Evolutionary conservation across 2,329 filamentous ascomycete genomes (phyloP).

Genomic region (Aspergillus glaucus): DNA sequence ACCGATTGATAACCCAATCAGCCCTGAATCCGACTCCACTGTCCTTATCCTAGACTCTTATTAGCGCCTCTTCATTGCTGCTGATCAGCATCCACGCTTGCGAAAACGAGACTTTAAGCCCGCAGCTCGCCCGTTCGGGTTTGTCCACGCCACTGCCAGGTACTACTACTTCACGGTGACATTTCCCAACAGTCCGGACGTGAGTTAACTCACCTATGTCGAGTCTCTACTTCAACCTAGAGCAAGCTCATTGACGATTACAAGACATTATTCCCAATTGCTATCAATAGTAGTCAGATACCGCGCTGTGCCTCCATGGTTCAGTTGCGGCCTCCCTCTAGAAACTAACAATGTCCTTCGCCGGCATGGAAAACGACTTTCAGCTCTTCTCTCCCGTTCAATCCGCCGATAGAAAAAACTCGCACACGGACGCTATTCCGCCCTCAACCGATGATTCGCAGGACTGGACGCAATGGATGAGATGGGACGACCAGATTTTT

Average conservation of each 20-base stretch:
- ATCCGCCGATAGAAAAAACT: conserved; percentile 13
- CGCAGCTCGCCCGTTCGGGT: conserved; percentile 5
- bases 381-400: conserved; percentile 26
- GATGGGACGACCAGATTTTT: conserved; percentile 36
- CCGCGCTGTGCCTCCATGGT: conserved; percentile 10
- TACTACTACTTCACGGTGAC: conserved; percentile 6
- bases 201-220: no score
- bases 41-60: neutral
- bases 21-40: neutral
- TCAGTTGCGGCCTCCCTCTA: conserved; percentile 6
- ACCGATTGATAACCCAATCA: neutral
- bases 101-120: conserved; percentile 4
- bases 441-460: conserved; percentile 24
- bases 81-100: neutral
- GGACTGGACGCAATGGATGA: conserved; percentile 43
- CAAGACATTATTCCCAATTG: conserved; percentile 1
- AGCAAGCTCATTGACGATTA: neutral
- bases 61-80: neutral
- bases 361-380: conserved; percentile 27
- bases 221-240: no score
- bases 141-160: conserved; percentile 2
- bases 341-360: conserved; percentile 15
- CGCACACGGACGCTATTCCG: conserved; percentile 13
- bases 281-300: conserved; percentile 3
- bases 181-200: neutral